These are phyloP conservation scores for Corymbia citriodora DNA, from an alignment of 441 rosid genomes.

Conservation along the genomic window DNA sequence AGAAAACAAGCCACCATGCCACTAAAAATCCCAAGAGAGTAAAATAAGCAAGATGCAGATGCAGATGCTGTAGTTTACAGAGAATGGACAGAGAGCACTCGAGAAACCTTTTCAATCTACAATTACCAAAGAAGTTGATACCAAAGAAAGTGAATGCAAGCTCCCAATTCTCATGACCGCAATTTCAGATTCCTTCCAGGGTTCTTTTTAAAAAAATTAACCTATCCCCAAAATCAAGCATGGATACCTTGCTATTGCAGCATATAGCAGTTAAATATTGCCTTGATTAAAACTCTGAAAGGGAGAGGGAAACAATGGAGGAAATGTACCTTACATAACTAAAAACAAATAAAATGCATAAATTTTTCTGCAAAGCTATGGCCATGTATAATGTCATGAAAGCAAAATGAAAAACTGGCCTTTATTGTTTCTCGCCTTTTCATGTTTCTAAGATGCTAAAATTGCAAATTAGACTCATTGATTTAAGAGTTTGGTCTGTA, in stretches of 20 bases:
- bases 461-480: not conserved
- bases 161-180: not conserved
- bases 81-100: not conserved
- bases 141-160: not conserved
- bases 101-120: not conserved
- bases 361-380: not conserved
- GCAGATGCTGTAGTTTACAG: not conserved
- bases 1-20: not conserved
- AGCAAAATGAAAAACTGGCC: not conserved
- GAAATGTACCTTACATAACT: not conserved
- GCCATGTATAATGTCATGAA: not conserved
- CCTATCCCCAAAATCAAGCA: not conserved
- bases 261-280: not conserved
- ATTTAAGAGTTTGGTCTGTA: not conserved
- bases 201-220: not conserved
- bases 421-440: not conserved
- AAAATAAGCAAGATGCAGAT: not conserved
- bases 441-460: not conserved
- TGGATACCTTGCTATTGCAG: not conserved
- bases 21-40: not conserved
- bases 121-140: not conserved
- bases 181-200: not conserved
- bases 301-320: not conserved
- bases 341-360: not conserved
- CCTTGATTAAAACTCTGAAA: not conserved